Base-by-base conservation (phyloP, 78 protist species). In the Dictyostelium firmibasis region DNA sequence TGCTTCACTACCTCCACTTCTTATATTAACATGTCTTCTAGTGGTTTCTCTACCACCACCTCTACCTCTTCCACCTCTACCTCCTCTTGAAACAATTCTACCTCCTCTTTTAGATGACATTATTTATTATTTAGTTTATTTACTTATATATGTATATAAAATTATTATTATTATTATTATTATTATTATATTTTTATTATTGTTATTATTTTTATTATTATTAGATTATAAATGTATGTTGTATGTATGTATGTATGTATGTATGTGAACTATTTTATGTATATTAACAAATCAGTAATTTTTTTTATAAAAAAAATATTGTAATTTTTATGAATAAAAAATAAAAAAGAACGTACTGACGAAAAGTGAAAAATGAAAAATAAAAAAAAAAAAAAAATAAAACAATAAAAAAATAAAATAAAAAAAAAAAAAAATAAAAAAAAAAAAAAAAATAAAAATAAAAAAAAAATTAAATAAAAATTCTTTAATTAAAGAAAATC, bases 21-120 rank as follows among this genome's bases (percentile, higher is more conserved):
- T 38, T 50, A 50, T 50, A 50, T 36, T 36, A 20, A 18, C 67
- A 8, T 16, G 9, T n/a, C 25, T 23, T 57, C 47, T 31, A 64
- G 10, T 64, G 1, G 50, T 31, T 13, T 41, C 47, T 9, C 88
- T 72, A 20, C 88, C 77, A 83, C 77, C 77, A 9, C 88, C 88
- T 35, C 88, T 25, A n/a, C 78, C 57, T n/a, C 77, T 11, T n/a
- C 83, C 64, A 13, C 85, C 69, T 57, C 86, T n/a, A 25, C 74
- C 74, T 50, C 43, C 43, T 53, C 81, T 74, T 74, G 36, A 18
- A 29, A 74, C 33, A 18, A 74, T 35, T 47, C 86, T 41, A 60
- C 78, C 78, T 35, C 88, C 77, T 16, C 88, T 69, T 83, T 25
- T 35, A 1, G 29, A 18, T 83, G 74, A 64, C 53, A 81, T 33